Percentiles rank a stretch among this genome's conserved stretches.
Conservation (phyloP, 2,329 filamentous ascomycete species). For the Diaporthe vaccinii region DNA sequence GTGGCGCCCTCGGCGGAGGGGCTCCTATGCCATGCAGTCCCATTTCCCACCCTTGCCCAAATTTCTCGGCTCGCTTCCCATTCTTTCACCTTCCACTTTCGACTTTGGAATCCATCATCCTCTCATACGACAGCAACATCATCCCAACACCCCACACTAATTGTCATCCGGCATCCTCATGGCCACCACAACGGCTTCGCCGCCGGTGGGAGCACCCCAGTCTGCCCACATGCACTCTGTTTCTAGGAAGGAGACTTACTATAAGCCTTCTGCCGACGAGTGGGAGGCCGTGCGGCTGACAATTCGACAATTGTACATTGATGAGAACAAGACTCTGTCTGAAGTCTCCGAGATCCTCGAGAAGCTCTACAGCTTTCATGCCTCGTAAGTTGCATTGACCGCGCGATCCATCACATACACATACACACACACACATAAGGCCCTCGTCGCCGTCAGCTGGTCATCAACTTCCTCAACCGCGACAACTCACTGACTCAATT, state of each 20-base stretch:
- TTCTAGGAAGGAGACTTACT: conserved; percentile 22
- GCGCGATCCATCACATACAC: not conserved
- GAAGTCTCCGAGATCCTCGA: conserved; percentile 29
- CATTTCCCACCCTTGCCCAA: conserved; percentile 37
- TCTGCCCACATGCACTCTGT: not conserved
- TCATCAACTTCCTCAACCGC: not conserved
- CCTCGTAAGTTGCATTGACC: conserved; percentile 39
- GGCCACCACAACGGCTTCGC: not conserved
- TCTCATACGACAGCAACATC: conserved; percentile 19
- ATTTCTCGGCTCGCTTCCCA: conserved; percentile 39
- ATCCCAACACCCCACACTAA: conserved; percentile 6
- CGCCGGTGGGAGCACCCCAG: not conserved
- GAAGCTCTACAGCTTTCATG: conserved; percentile 13
- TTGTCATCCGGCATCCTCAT: not conserved
- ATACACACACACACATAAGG: not conserved
- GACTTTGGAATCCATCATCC: conserved; percentile 16
- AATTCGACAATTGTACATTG: conserved; percentile 38
- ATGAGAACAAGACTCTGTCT: conserved; percentile 36
- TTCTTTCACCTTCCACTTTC: conserved; percentile 32
- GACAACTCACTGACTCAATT: conserved; percentile 21
- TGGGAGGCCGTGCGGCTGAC: conserved; percentile 36
- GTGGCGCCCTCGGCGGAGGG: conserved; percentile 34
- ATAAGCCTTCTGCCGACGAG: conserved; percentile 18
- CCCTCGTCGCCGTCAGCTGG: not conserved
- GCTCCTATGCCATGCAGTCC: conserved; percentile 32